Evolutionary conservation across 495 filamentous ascomycete species (phyloP).

Genomic region (Aspergillus panamensis): DNA sequence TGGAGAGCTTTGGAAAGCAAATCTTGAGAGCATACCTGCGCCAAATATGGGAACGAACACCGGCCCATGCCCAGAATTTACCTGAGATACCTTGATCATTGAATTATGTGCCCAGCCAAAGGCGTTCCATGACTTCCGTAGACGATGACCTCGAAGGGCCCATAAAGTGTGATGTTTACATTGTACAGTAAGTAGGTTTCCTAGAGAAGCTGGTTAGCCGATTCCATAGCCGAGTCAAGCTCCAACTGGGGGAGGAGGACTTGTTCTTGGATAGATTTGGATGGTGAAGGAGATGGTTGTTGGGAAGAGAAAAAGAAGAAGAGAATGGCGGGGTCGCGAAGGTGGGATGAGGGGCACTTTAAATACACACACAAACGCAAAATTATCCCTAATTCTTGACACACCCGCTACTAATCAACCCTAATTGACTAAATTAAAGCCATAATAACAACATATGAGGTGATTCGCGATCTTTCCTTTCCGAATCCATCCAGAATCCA

Average conservation of each 20-base stretch:
- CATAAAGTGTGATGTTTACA: conserved; percentile 21
- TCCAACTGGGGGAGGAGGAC: conserved; percentile 18
- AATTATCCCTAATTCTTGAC: neutral
- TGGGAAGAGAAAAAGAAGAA: conserved; percentile 4
- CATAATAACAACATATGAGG: neutral
- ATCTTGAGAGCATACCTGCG: conserved; percentile 11
- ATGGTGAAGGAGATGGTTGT: neutral
- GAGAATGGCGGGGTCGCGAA: conserved; percentile 14
- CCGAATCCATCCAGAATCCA: conserved; percentile 1
- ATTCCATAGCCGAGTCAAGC: neutral
- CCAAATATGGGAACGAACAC: conserved; percentile 54
- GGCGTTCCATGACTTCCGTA: conserved; percentile 42
- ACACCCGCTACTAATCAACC: neutral
- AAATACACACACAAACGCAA: neutral
- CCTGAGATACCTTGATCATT: conserved; percentile 63
- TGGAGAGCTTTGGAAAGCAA: neutral
- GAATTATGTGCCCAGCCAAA: conserved; percentile 39
- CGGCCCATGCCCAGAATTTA: conserved; percentile 61
- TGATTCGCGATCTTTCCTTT: neutral
- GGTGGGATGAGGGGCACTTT: conserved; percentile 9
- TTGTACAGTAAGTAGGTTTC: conserved; percentile 11
- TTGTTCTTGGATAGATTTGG: conserved; percentile 13
- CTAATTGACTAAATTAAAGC: neutral
- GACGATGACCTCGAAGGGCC: conserved; percentile 4
- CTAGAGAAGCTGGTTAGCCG: conserved; percentile 18